Conservation (phyloP, 2,329 filamentous ascomycete genomes). For the Pseudodiploospora longispora region DNA sequence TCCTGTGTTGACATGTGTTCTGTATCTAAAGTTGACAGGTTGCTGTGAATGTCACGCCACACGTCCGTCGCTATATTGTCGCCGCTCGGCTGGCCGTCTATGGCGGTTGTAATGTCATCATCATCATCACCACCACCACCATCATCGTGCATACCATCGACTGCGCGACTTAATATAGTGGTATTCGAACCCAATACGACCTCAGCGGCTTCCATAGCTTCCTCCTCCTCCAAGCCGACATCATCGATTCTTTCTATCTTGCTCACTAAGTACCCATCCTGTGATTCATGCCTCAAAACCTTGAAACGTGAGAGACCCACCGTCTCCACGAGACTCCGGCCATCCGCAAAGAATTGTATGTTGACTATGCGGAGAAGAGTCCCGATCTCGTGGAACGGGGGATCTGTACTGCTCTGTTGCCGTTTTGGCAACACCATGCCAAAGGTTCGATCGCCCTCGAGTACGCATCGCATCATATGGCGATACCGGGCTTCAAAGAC, state of each 20-base stretch:
- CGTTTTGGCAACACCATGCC: conserved; percentile 75
- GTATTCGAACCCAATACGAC: conserved; percentile 11
- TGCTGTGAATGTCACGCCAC: not conserved
- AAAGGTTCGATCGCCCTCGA: conserved; percentile 68
- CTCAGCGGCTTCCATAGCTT: conserved; percentile 64
- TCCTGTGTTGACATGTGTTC: conserved; percentile 57
- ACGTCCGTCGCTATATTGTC: not conserved
- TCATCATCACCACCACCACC: not conserved
- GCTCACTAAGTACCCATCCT: conserved; percentile 75
- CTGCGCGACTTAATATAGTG: not conserved
- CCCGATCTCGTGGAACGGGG: conserved; percentile 62
- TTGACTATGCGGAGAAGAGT: conserved; percentile 71
- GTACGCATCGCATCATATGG: conserved; percentile 74
- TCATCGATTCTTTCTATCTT: conserved; percentile 72
- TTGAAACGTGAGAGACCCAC: conserved; percentile 70
- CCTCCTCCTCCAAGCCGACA: conserved; percentile 73
- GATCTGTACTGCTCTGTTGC: conserved; percentile 24
- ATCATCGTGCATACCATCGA: not conserved
- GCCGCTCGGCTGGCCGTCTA: conserved; percentile 8
- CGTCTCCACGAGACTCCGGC: conserved; percentile 73
- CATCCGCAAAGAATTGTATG: conserved; percentile 66
- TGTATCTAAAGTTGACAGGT: conserved; percentile 5
- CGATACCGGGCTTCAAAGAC: conserved; percentile 91
- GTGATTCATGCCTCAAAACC: conserved; percentile 52
- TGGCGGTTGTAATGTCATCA: conserved; percentile 3